Conservation (phyloP, 345 rosid genomes). For the Hibiscus mutabilis region DNA sequence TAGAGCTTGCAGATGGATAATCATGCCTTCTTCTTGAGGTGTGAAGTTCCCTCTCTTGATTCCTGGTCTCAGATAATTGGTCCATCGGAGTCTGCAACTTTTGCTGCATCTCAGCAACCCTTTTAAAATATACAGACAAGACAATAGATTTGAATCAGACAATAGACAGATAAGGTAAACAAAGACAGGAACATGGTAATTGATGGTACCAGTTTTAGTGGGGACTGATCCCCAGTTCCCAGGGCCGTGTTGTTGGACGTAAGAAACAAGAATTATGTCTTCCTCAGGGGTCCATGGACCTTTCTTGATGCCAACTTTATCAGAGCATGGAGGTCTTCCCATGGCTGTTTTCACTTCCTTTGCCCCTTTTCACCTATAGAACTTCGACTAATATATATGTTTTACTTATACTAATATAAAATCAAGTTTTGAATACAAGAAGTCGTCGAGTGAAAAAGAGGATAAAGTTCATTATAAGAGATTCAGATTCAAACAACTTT, state of each 20-base stretch:
- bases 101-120: constrained; percentile 93
- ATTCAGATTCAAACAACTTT: too few relatives aligned
- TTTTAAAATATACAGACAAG: constrained; percentile 14
- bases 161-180: background rate
- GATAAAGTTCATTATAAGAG: too few relatives aligned
- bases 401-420: too few relatives aligned
- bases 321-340: constrained; percentile 95
- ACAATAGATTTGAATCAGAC: background rate
- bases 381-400: constrained; percentile 1
- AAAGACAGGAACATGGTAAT: background rate
- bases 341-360: constrained; percentile 22
- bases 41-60: constrained; percentile 95
- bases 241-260: constrained; percentile 91
- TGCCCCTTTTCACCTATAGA: constrained; percentile 12
- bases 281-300: constrained; percentile 99
- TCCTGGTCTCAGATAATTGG: constrained; percentile 92
- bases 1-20: constrained; percentile 93
- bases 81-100: constrained; percentile 99
- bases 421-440: too few relatives aligned
- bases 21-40: constrained; percentile 95
- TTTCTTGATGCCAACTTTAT: constrained; percentile 83
- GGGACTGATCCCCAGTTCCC: constrained; percentile 98
- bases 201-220: constrained; percentile 60
- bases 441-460: too few relatives aligned
- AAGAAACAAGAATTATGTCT: constrained; percentile 86